A percentile compares a stretch with the other conserved stretches of the same genome.
These are phyloP conservation scores for Tuber microsphaerosporum DNA, from an alignment of 495 filamentous ascomycete genomes.

Conservation along the genomic window DNA sequence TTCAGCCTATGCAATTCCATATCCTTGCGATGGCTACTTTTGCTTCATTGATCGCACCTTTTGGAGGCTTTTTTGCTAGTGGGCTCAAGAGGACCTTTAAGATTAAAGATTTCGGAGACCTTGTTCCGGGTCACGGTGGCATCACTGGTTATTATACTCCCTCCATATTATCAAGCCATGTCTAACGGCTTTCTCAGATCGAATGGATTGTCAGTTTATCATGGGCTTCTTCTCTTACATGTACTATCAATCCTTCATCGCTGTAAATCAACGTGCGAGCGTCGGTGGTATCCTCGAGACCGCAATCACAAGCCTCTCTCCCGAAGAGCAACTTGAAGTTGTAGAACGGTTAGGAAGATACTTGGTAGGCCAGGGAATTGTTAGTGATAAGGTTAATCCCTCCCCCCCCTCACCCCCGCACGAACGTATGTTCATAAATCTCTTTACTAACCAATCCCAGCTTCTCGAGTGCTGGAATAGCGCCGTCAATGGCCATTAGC, in stretches of 20 bases:
- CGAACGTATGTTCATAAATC: background rate
- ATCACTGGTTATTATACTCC: conserved; percentile 55
- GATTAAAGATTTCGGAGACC: conserved; percentile 99
- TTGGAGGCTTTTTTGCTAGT: conserved; percentile 97
- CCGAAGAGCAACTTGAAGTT: conserved; percentile 83
- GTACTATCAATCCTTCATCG: conserved; percentile 98
- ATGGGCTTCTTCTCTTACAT: conserved; percentile 99
- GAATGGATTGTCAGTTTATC: conserved; percentile 99
- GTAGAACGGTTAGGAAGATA: conserved; percentile 76
- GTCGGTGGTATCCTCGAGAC: conserved; percentile 81
- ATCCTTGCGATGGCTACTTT: conserved; percentile 86
- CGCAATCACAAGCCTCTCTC: conserved; percentile 72
- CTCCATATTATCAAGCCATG: background rate
- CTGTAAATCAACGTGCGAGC: conserved; percentile 62
- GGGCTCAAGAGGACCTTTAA: conserved; percentile 98
- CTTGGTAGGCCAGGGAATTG: conserved; percentile 72
- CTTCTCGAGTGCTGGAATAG: conserved; percentile 33
- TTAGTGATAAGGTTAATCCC: conserved; percentile 56
- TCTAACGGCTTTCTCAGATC: conserved; percentile 49
- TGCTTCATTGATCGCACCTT: conserved; percentile 93
- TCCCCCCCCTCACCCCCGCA: background rate
- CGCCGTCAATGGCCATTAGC: conserved; percentile 29
- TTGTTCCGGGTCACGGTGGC: conserved; percentile 93
- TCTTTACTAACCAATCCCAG: conserved; percentile 14
- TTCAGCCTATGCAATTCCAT: conserved; percentile 91